Evolutionary conservation across 345 rosid genomes (phyloP).

Genomic region (Rhodamnia argentea): DNA sequence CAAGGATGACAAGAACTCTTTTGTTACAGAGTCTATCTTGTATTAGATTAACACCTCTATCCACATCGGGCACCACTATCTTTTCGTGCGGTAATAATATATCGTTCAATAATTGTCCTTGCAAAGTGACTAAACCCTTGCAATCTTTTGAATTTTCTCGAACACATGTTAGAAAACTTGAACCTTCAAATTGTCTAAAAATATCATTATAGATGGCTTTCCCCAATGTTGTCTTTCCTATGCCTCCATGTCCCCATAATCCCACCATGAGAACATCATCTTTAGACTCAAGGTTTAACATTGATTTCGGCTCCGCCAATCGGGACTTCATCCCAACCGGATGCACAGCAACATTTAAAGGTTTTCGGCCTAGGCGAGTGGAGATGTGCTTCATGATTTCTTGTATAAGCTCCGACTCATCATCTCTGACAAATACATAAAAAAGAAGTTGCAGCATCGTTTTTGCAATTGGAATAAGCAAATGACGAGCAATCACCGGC

Average conservation of each 20-base stretch:
- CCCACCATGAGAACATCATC: not conserved
- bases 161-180: not conserved
- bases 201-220: not conserved
- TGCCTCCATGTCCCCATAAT: not conserved
- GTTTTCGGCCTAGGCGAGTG: not conserved
- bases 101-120: not conserved
- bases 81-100: fast-evolving
- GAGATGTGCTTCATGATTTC: fast-evolving
- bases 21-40: too few relatives aligned
- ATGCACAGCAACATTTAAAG: not conserved
- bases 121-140: not conserved
- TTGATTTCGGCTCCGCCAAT: not conserved
- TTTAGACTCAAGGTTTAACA: not conserved
- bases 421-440: not conserved
- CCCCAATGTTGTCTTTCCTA: not conserved
- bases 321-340: not conserved
- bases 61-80: not conserved
- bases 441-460: not conserved
- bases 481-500: not conserved
- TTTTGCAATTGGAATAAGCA: too few relatives aligned
- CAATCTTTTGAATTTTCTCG: not conserved
- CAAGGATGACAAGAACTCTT: too few relatives aligned
- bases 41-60: not conserved
- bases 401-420: not conserved
- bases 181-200: not conserved